Evolutionary conservation across 2,329 filamentous ascomycete species (phyloP), one percentile per base, ranked within the genome.

Genomic region (Colletotrichum plurivorum): DNA sequence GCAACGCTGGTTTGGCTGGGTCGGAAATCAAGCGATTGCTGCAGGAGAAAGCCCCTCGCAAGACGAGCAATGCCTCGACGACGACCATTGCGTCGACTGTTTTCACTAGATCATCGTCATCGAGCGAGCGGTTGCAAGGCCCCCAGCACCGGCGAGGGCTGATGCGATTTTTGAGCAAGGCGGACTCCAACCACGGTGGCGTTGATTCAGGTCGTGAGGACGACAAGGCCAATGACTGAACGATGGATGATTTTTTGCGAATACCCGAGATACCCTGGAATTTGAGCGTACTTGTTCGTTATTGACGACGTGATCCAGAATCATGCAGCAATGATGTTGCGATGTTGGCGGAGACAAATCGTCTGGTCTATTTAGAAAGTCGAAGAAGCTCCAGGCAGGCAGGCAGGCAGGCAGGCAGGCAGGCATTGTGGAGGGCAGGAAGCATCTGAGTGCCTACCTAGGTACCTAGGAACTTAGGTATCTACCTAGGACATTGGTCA

Each of bases 11-110:
- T 7, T 16, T 71, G 25, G 65, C 69, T 10, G 65, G 60, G 10
- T 64, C 66, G 15, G 66, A 60, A 31, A 69, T 71, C 46, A 71
- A 71, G 52, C 54, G 56, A 22, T 52, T 71, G 8, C 65, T 71
- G 13, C 69, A 71, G 31, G n/a, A 48, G 12, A 27, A 62, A 16
- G 56, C 43, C 6, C 43, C 60, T n/a, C 66, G 65, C 5, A 61
- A 45, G 20, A 41, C 45, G 9, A 69, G 66, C 31, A 43, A 60
- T 27, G 27, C 61, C 4, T 71, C 69, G 39, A 54, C 59, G 0
- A 57, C 65, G 45, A 68, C 59, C 68, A 2, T 36, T 49, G 53
- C 59, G 1, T 57, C 65, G 22, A 69, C 65, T 1, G 31, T 59
- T n/a, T 57, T 60, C n/a, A 61, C 69, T 8, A 27, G 60, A 4